Evolutionary conservation across 2,329 filamentous ascomycete genomes (phyloP), one percentile per base, ranked within the genome.

Genomic region (Cyclaneusma minus): DNA sequence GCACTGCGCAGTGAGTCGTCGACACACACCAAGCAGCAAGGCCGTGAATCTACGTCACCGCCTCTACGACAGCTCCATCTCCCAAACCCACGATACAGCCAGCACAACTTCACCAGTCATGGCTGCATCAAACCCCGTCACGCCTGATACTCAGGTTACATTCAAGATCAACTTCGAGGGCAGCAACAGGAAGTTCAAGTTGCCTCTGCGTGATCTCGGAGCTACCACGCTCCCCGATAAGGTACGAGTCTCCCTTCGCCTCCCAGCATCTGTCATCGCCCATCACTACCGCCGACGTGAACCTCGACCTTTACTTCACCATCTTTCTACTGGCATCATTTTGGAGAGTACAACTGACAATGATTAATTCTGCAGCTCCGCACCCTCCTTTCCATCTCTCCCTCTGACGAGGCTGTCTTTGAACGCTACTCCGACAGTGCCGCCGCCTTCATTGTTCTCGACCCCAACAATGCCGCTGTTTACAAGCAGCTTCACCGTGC

Each of bases 401-500:
- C 62, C 24, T 62, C 70, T 44, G 61, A 68, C 33, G 54, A 67
- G 27, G 65, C 76, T 47, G 54, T 73, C 43, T 75, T 95, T 44
- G 85, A 95, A 60, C 82, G 89, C 40, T 98, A 84, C 58, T 95
- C 89, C 37, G 89, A 98, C 55, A 94, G 84, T 37, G 81, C 83
- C 37, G 77, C 65, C 23, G 62, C 72, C 37, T 95, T 79, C 53
- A 68, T 95, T 38, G 62, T 68, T 22, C 74, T 98, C 33, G 78
- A 93, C 50, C 61, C 71, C 35, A 62, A 63, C 48, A 91, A 93
- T 46, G 56, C 68, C 6, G 64, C 80, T 23, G 81, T 92, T 44
- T 98, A 93, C 64, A 95, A 94, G 62, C 89, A 94, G 50, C 75
- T 98, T 21, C 87, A 89, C 50, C 78, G 89, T 44, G 89, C 89